Conservation (phyloP, 139 green algal species). For the Chlorella sorokiniana region DNA sequence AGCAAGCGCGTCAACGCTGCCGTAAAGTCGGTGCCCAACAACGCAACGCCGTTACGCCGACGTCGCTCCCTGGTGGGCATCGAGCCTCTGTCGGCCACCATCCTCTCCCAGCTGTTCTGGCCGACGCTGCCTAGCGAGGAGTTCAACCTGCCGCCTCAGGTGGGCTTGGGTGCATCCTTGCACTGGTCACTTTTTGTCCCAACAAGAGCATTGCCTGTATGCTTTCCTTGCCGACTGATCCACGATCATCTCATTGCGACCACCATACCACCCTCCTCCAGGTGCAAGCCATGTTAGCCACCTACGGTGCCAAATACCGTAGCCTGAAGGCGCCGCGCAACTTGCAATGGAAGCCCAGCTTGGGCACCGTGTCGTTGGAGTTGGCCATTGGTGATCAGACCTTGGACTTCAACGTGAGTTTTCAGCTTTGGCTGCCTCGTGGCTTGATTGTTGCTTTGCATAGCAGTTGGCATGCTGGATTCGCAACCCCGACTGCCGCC, state of each 20-base stretch:
- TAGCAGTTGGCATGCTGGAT: not conserved
- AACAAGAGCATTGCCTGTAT: no score
- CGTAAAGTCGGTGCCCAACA: slow-evolving; percentile 47
- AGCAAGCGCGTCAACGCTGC: slow-evolving; percentile 87
- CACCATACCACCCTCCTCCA: not conserved
- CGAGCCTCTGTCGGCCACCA: slow-evolving; percentile 59
- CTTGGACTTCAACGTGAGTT: slow-evolving; percentile 56
- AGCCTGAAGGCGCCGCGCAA: slow-evolving; percentile 87
- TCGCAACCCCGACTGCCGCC: not conserved
- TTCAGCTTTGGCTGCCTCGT: no score
- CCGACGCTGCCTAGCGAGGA: slow-evolving; percentile 56
- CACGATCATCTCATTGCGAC: not conserved
- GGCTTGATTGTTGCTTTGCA: not conserved
- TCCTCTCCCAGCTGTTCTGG: slow-evolving; percentile 92
- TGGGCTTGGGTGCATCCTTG: no score
- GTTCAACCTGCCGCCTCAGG: slow-evolving; percentile 61
- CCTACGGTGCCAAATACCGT: slow-evolving; percentile 65
- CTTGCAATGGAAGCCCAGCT: slow-evolving; percentile 78
- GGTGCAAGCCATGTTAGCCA: slow-evolving; percentile 39
- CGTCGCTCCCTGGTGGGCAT: slow-evolving; percentile 26
- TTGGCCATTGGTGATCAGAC: slow-evolving; percentile 54
- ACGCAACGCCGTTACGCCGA: slow-evolving; percentile 20
- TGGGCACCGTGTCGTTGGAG: slow-evolving; percentile 81
- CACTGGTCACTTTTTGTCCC: no score
- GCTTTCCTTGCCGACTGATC: not conserved